Base-by-base conservation (phyloP, 2,329 filamentous ascomycete genomes). In the Blastomyces percursus region DNA sequence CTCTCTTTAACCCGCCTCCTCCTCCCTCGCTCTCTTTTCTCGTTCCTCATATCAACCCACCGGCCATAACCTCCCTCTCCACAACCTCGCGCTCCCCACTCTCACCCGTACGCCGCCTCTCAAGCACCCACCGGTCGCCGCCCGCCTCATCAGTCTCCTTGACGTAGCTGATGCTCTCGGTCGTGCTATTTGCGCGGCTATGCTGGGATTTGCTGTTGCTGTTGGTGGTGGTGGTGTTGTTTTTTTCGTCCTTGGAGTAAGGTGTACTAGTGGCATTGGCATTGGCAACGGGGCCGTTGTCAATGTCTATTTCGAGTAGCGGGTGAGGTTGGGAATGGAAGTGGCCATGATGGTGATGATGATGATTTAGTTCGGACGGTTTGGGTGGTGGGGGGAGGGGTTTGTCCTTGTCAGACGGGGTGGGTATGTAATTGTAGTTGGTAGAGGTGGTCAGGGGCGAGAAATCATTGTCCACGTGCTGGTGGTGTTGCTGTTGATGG, bases 151-250 rank as follows among this genome's bases (percentile, higher is more conserved):
- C 69, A n/a, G 60, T 66, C 48, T 69, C 65, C 61, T 68, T 68
- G 19, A 68, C 66, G 62, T 75, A 75, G 65, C 73, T 74, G 38
- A 75, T 70, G 61, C 73, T 75, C 46, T 74, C 72, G 3, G 71
- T 68, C 1, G 70, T 70, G 64, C 73, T 75, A 66, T 71, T 74
- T 30, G 66, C 69, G 35, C 74, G 67, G 55, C 72, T 72, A 60
- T 76, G 74, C 60, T 56, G 52, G n/a, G 52, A 38, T 56, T n/a
- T 56, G 32, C n/a, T 30, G 2, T 30, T 30, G 27, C 27, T 56
- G 52, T 4, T 21, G 19, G 2, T 40, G 52, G n/a, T 30, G 27
- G 27, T 30, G 27, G 2, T 30, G 27, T 4, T 56, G 52, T 5
- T 35, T 38, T 52, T 44, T 8, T 63, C 44, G 3, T 46, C 16